A percentile compares a stretch with the other conserved stretches of the same genome.
Evolutionary conservation across 768 basidiomycete genomes (phyloP).

Genomic region (Naematelia aurantialba): DNA sequence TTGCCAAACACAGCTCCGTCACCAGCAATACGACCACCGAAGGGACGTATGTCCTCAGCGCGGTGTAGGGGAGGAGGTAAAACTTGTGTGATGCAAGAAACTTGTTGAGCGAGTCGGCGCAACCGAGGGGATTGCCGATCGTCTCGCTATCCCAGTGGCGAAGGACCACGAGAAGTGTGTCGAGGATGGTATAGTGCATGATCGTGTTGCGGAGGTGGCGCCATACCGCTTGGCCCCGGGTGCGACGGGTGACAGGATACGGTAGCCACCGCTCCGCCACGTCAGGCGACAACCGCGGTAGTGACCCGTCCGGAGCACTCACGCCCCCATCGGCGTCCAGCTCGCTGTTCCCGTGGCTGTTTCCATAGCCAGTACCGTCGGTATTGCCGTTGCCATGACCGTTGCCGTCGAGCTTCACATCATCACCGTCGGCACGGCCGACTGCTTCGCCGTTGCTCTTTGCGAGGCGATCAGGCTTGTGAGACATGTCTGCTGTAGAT

Average conservation of each 20-base stretch:
- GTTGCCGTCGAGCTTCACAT: conserved; percentile 1
- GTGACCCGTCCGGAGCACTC: not conserved
- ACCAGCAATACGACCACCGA: conserved; percentile 14
- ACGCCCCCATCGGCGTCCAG: not conserved
- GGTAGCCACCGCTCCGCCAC: conserved; percentile 14
- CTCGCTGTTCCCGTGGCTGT: not conserved
- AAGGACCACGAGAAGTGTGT: conserved; percentile 27
- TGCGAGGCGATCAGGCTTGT: too few species aligned
- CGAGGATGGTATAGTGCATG: conserved; percentile 23
- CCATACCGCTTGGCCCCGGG: conserved; percentile 17
- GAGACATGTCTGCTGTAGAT: not conserved
- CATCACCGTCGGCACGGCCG: too few species aligned
- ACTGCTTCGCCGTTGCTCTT: not conserved
- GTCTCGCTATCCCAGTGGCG: conserved; percentile 21
- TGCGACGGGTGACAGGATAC: conserved; percentile 15
- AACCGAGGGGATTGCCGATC: conserved; percentile 16
- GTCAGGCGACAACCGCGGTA: not conserved
- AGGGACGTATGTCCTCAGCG: conserved; percentile 6
- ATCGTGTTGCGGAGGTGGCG: conserved; percentile 21
- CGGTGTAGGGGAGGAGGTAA: conserved; percentile 17
- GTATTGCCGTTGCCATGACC: not conserved
- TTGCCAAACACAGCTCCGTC: conserved; percentile 14
- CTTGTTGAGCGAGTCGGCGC: conserved; percentile 16
- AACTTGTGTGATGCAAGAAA: conserved; percentile 21
- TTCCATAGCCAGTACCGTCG: not conserved